Evolutionary conservation across 805 yeast genomes (phyloP).

Genomic region (Starmerella ratchasimensis): DNA sequence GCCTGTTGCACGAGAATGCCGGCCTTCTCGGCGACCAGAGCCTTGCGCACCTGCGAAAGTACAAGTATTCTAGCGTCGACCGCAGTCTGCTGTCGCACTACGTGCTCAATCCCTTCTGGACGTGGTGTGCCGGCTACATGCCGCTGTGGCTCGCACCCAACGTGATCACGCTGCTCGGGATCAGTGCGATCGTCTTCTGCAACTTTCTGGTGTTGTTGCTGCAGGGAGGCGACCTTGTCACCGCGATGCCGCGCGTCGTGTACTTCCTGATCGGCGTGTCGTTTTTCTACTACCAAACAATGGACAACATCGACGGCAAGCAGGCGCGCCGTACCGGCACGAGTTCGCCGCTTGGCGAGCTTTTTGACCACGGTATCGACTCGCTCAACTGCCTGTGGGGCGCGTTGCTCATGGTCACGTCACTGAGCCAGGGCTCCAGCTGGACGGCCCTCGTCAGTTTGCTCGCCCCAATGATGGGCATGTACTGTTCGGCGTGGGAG

Average conservation of each 20-base stretch:
- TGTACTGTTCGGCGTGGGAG: conserved; percentile 78
- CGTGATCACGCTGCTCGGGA: conserved; percentile 71
- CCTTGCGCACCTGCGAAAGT: conserved; percentile 18
- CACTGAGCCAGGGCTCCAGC: conserved; percentile 59
- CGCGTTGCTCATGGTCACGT: conserved; percentile 58
- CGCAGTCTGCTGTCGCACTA: conserved; percentile 65
- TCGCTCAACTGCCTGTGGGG: conserved; percentile 69
- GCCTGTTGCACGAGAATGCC: conserved; percentile 17
- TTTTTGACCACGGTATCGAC: conserved; percentile 83
- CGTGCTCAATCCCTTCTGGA: conserved; percentile 79
- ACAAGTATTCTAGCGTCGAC: conserved; percentile 41
- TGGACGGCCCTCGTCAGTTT: conserved; percentile 30
- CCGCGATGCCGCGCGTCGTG: conserved; percentile 57
- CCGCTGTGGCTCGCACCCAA: conserved; percentile 93
- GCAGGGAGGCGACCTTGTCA: conserved; percentile 50
- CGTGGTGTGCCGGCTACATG: conserved; percentile 58
- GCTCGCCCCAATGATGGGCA: conserved; percentile 36
- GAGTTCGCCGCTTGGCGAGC: conserved; percentile 87
- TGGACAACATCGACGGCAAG: conserved; percentile 94
- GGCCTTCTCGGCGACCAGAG: conserved; percentile 18
- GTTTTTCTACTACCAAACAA: conserved; percentile 81
- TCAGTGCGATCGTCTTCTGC: conserved; percentile 55
- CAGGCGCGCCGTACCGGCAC: conserved; percentile 93
- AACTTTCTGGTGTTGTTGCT: conserved; percentile 46
- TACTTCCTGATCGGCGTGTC: conserved; percentile 70